Evolutionary conservation across 139 green algal species (phyloP), one percentile per base, ranked within the genome.

Genomic region (Micromonas pusilla): DNA sequence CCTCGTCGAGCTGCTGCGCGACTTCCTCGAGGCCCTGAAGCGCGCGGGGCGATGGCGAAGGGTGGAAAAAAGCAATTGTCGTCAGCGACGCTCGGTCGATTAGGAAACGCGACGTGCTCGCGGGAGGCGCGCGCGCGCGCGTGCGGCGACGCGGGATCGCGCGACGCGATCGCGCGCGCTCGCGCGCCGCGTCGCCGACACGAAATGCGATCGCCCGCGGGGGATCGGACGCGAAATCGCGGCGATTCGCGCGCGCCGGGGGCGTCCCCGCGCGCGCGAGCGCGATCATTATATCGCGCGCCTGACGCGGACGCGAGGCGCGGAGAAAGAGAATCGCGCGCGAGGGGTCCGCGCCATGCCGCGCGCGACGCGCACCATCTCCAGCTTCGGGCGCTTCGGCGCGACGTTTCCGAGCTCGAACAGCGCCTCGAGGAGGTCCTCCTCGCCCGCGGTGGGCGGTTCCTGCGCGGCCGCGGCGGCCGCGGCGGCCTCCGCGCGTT

Each of bases 341-440:
- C n/a, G n/a, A n/a, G n/a, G n/a, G n/a, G n/a, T n/a, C n/a, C n/a
- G n/a, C n/a, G n/a, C n/a, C n/a, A n/a, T n/a, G n/a, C n/a, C n/a
- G n/a, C n/a, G n/a, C n/a, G n/a, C n/a, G n/a, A n/a, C n/a, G n/a
- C 65, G 65, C 30, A 72, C 65, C n/a, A 62, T 75, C 30, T 75
- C 68, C 37, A 75, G n/a, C 38, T 75, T 75, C 36, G 28, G 26
- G 9, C 34, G 68, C 1, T 34, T 5, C 37, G 36, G 20, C 23
- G 34, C 36, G 3, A 19, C 28, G 23, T n/a, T 30, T 9, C 68
- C 37, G 30, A 64, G 38, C 3, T 63, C 68, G 21, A 75, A 53
- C 68, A 75, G 31, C 68, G 68, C 68, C 36, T 37, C 68, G 68
- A 75, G 60, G 13, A 75, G 23, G 6, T 75, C 68, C 30, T 75